These are phyloP conservation scores for Tetraselmis striata DNA, from an alignment of 139 green algal genomes.

Conservation along the genomic window DNA sequence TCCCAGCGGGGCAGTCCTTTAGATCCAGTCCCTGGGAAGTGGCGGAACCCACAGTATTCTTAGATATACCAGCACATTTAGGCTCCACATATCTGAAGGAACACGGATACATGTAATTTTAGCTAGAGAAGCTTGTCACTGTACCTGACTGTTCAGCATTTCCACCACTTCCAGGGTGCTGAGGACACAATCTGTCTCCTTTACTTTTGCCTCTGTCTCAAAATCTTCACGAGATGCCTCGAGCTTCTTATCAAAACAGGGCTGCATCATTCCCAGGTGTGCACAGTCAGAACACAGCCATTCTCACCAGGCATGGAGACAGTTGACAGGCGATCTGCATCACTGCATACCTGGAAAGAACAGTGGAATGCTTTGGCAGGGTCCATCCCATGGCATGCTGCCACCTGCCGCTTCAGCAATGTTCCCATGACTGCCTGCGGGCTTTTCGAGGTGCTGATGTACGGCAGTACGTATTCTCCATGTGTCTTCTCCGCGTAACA, in stretches of 20 bases:
- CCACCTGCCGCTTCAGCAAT: constrained; percentile 74
- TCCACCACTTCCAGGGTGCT: constrained; percentile 78
- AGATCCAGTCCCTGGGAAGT: not conserved
- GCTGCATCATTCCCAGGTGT: constrained; percentile 33
- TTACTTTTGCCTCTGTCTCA: constrained; percentile 10
- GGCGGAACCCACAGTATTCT: no score
- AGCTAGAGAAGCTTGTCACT: no score
- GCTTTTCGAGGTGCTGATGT: constrained; percentile 80
- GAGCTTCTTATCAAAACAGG: constrained; percentile 99
- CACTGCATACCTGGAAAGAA: not conserved
- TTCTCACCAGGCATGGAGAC: no score
- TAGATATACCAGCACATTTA: no score
- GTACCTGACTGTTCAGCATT: constrained; percentile 51
- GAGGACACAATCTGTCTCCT: constrained; percentile 87
- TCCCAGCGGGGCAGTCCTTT: not conserved
- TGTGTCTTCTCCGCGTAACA: constrained; percentile 99
- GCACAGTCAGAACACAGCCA: no score
- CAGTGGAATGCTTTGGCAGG: not conserved
- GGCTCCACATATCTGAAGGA: no score
- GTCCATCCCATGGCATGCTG: not conserved
- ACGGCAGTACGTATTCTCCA: constrained; percentile 66
- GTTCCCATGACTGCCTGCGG: constrained; percentile 83
- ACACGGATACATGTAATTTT: no score
- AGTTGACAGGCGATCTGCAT: no score
- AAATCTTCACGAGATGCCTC: constrained; percentile 85